Evolutionary conservation across 257 asterid species (phyloP), one percentile per base, ranked within the genome.

Genomic region (Gardenia jasminoides): DNA sequence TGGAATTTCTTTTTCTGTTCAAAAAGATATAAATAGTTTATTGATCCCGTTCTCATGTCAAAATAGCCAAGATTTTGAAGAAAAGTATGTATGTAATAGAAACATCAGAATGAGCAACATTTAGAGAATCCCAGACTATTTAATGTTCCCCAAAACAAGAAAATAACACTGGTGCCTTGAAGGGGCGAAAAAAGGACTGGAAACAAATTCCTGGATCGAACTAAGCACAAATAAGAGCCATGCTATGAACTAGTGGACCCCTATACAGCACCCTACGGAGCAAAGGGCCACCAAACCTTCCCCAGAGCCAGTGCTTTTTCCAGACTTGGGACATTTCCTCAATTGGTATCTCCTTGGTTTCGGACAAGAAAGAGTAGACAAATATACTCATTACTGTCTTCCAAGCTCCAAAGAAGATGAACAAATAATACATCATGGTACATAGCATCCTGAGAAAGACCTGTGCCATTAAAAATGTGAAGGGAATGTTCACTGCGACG

Each of bases 241-340:
- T 9, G 3, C 3, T 0, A n/a, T 5, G 31, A 31, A 15, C 72
- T 67, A 36, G 26, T 13, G 1, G 26, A 56, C 1, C 9, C n/a
- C n/a, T 20, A 2, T 5, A 56, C 4, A 56, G 10, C 62, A 0
- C 62, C 62, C 62, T 56, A 56, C 1, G 62, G 62, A 6, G 10
- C 62, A 56, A 36, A 5, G 41, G 7, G 62, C 62, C 62, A 56
- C 4, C 41, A 36, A 36, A 76, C 11, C 61, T 81, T 67, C 61
- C 76, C 84, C 84, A 69, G 3, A 24, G 46, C 71, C 72, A 72
- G 12, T 81, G 84, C 66, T 61, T 64, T 65, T 39, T 81, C 84
- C 81, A 76, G 2, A 70, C 80, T 26, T 69, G 74, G 0, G 31
- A 44, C 84, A 81, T 70, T 10, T 43, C 68, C 28, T 76, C 84